Base-by-base conservation (phyloP, 75 land plant genomes). In the Adiantum capillusveneris region DNA sequence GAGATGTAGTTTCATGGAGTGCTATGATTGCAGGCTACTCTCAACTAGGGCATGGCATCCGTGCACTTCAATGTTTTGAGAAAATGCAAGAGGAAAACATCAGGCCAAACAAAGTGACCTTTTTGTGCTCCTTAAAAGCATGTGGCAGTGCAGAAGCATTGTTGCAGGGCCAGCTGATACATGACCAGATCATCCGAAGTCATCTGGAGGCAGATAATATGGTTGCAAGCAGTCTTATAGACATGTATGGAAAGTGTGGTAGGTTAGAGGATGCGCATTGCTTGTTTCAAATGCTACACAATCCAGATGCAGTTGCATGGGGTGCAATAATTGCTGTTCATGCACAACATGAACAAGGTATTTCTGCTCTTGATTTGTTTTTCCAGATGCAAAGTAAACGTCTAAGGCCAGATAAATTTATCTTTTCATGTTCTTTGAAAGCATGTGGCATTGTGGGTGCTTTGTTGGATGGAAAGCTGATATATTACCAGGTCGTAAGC, bases 1-100 rank as follows among this genome's bases (percentile, higher is more conserved):
- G 41, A 55, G 80, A 85, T 79, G 69, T 79, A 2, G 79, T 85
- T 2, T 43, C 70, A 39, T 85, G 88, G 88, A 77, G 84, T 45
- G 74, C 82, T 1, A 62, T 85, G 37, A 81, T 85, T 52, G 79
- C 69, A 39, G 85, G 82, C 11, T 71, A 65, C 70, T 81, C 73
- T 20, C 84, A 84, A 29, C 68, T 58, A 31, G 87, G 91, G 9
- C 53, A 67, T 42, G 60, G 53, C 0, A 76, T 72, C 30, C 69
- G 64, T 63, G 91, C 87, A 31, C 48, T 87, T 42, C 29, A 18
- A 36, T 18, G 81, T 24, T 84, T 87, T 42, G 21, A 29, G 25
- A 14, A 81, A 20, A 84, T 84, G 81, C 76, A 64, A 58, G 31
- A 27, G 12, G 21, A 19, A 11, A 46, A 57, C 26, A 56, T 81